These are phyloP conservation scores for Sorghum bicolor DNA, from an alignment of 176 grass and related monocot genomes.

Conservation along the genomic window DNA sequence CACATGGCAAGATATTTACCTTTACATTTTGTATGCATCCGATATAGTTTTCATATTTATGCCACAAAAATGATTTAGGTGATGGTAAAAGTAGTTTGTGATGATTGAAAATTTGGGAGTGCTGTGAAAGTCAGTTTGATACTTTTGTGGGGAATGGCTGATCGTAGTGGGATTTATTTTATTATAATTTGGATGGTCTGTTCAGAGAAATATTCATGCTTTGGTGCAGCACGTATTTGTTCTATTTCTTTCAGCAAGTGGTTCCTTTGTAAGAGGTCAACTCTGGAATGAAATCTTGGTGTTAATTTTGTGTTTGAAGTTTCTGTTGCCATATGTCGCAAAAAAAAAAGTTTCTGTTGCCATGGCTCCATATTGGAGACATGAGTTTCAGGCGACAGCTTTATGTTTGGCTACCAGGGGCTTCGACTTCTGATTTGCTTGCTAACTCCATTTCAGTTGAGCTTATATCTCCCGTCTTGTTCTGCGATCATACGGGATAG, in stretches of 20 bases:
- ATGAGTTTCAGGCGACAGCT: no score
- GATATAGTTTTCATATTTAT: constrained; percentile 33
- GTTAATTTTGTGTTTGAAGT: background rate
- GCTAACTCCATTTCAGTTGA: background rate
- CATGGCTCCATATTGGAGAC: no score
- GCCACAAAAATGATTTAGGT: constrained; percentile 27
- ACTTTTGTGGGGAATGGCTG: background rate
- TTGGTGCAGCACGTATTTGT: background rate
- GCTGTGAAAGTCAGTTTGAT: background rate
- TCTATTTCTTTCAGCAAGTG: background rate
- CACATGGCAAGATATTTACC: constrained; percentile 39
- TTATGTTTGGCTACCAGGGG: no score
- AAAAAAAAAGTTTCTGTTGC: background rate
- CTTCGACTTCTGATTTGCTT: background rate
- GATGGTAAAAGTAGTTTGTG: constrained; percentile 13
- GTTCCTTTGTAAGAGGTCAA: background rate
- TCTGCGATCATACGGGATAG: no score
- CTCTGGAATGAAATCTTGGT: no score
- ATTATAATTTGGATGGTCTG: background rate
- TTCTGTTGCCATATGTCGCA: background rate
- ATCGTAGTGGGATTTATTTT: background rate
- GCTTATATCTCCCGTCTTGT: no score
- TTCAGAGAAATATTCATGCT: background rate
- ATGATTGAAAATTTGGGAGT: constrained; percentile 26
- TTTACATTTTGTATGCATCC: constrained; percentile 24